Evolutionary conservation across 768 basidiomycete species (phyloP).

Genomic region (Tulasnella sp.): DNA sequence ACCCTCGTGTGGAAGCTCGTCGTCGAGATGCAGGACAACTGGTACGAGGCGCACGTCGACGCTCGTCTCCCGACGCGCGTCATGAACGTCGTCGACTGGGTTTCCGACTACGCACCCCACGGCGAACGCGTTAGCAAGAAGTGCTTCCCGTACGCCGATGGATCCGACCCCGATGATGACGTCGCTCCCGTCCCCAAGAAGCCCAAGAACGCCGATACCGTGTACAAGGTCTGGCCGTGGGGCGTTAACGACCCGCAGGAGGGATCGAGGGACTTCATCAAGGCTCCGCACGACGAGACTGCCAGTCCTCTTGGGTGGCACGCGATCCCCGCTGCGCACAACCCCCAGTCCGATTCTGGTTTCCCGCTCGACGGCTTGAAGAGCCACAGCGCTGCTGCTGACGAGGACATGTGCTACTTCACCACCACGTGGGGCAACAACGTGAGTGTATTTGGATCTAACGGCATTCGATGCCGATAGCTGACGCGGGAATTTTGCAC

Average conservation of each 20-base stretch:
- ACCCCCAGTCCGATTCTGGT: constrained; percentile 37
- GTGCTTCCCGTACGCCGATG: neutral
- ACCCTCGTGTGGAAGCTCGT: constrained; percentile 87
- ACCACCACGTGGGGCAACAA: constrained; percentile 85
- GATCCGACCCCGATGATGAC: neutral
- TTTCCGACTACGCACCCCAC: constrained; percentile 46
- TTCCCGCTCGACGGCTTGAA: constrained; percentile 19
- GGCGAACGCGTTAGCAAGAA: constrained; percentile 15
- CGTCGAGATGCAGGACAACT: constrained; percentile 89
- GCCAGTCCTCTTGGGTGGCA: constrained; percentile 95
- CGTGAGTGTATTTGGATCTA: constrained; percentile 27
- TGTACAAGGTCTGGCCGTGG: constrained; percentile 65
- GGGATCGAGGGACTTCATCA: constrained; percentile 46
- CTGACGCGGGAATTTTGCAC: constrained; percentile 21
- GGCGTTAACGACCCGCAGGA: constrained; percentile 76
- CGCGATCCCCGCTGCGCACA: constrained; percentile 55
- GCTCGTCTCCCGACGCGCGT: constrained; percentile 62
- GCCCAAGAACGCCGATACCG: constrained; percentile 15
- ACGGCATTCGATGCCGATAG: constrained; percentile 2
- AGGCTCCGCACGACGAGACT: constrained; percentile 59
- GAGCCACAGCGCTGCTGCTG: constrained; percentile 12
- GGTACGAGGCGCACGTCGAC: constrained; percentile 87
- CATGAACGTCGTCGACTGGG: constrained; percentile 91
- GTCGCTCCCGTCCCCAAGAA: constrained; percentile 24
- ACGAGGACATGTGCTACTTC: constrained; percentile 36